Evolutionary conservation across 2,329 filamentous ascomycete genomes (phyloP).

Genomic region (Rasamsonia emersonii): DNA sequence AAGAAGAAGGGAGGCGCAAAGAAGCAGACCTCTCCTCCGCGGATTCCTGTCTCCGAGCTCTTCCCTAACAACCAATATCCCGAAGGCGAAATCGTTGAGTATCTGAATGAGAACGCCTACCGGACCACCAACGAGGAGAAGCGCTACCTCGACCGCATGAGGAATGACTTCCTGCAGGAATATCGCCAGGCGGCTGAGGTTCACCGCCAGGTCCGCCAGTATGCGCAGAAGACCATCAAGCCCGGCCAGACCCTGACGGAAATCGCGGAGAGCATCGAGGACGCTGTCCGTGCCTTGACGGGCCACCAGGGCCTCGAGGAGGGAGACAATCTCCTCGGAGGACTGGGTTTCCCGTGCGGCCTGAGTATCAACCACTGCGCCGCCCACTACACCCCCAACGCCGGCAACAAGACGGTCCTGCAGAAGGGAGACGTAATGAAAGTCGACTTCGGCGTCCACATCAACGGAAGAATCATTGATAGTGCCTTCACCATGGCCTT

Average conservation of each 20-base stretch:
- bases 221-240: constrained; percentile 70
- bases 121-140: constrained; percentile 80
- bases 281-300: constrained; percentile 66
- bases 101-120: constrained; percentile 66
- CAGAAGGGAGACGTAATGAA: constrained; percentile 63
- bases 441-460: constrained; percentile 62
- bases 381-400: constrained; percentile 80
- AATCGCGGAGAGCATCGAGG: constrained; percentile 81
- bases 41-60: constrained; percentile 62
- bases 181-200: constrained; percentile 80
- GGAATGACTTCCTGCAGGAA: constrained; percentile 69
- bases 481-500: constrained; percentile 63
- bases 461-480: constrained; percentile 64
- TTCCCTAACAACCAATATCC: constrained; percentile 68
- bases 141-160: constrained; percentile 70
- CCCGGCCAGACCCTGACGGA: constrained; percentile 72
- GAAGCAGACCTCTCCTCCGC: constrained; percentile 67
- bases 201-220: constrained; percentile 80
- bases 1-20: constrained; percentile 56
- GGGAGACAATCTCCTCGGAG: constrained; percentile 67
- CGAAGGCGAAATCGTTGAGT: constrained; percentile 69
- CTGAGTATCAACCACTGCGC: constrained; percentile 77
- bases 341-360: constrained; percentile 81
- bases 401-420: constrained; percentile 68
- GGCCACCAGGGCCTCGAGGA: constrained; percentile 69